Evolutionary conservation across 139 green algal species (phyloP), one percentile per base, ranked within the genome.

Genomic region (Micractinium conductrix): DNA sequence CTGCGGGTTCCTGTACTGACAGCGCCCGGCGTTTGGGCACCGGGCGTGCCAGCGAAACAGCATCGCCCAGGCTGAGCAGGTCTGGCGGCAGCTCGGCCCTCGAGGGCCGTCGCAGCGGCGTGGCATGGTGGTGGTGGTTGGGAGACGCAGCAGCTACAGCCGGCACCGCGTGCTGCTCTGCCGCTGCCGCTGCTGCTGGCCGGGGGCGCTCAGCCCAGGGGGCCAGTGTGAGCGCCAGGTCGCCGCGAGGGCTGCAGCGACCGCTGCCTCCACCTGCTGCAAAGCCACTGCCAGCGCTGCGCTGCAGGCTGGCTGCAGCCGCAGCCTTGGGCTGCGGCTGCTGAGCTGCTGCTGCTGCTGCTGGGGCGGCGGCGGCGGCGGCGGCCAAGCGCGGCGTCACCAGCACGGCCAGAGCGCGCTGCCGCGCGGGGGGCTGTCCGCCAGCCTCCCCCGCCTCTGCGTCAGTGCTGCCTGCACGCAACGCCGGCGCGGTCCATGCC

Each of bases 21-120:
- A 9, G 8, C n/a, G 78, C 78, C 42, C 62, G 30, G n/a, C 78
- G 78, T 7, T 17, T 6, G 37, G 33, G 8, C 60, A 74, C 42
- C 62, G 33, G 40, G 19, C 40, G 79, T 0, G 35, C 44, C 65
- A 78, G 79, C 1, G 65, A 45, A 4, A 45, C 79, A 0, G 79
- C 78, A 14, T 84, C 79, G 14, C 67, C 67, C 10, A 84, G 65
- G 79, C 79, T 84, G 1, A 84, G 37, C 2, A 84, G 45, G 45
- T 84, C 79, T 2, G 35, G 22, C 4, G 79, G 79, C 79, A 84
- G 67, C 45, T 68, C 44, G 2, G 50, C 40, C 14, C 38, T 53
- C 17, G 44, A 30, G 3, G 53, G n/a, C n/a, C 42, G 63, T n/a
- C 67, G 43, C 62, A 4, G 45, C 26, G 33, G 65, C 14, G 10